Conservation (phyloP, 768 basidiomycete species). For the Serpula lacrymans region DNA sequence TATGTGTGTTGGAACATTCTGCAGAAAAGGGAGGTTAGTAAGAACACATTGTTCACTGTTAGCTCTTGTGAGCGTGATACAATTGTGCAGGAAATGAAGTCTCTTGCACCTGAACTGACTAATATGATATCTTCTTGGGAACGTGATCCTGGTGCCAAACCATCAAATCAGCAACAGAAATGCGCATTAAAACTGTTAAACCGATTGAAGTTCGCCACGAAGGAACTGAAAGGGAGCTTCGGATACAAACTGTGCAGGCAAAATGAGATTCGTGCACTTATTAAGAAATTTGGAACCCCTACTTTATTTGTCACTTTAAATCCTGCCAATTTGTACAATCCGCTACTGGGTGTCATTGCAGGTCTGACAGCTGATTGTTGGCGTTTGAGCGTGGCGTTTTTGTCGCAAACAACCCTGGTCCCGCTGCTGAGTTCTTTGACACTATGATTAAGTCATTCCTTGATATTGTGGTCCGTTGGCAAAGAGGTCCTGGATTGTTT, state of each 20-base stretch:
- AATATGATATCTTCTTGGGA: too few relatives aligned
- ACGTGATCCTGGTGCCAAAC: too few relatives aligned
- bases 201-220: constrained; percentile 6
- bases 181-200: background rate
- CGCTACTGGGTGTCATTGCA: constrained; percentile 11
- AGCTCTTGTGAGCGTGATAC: background rate
- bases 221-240: constrained; percentile 15
- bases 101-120: background rate
- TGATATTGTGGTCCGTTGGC: too few relatives aligned
- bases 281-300: constrained; percentile 11
- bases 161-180: too few relatives aligned
- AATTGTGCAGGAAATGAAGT: background rate
- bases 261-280: constrained; percentile 17
- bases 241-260: constrained; percentile 13
- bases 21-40: constrained; percentile 10
- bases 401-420: too few relatives aligned
- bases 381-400: too few relatives aligned
- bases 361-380: too few relatives aligned
- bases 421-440: too few relatives aligned
- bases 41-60: constrained; percentile 1
- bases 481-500: too few relatives aligned
- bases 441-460: too few relatives aligned
- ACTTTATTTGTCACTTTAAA: constrained; percentile 20
- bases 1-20: constrained; percentile 15
- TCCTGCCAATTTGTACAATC: constrained; percentile 16